These are phyloP conservation scores for Podospora pseudoanserina DNA, from an alignment of 495 filamentous ascomycete genomes.

Conservation along the genomic window DNA sequence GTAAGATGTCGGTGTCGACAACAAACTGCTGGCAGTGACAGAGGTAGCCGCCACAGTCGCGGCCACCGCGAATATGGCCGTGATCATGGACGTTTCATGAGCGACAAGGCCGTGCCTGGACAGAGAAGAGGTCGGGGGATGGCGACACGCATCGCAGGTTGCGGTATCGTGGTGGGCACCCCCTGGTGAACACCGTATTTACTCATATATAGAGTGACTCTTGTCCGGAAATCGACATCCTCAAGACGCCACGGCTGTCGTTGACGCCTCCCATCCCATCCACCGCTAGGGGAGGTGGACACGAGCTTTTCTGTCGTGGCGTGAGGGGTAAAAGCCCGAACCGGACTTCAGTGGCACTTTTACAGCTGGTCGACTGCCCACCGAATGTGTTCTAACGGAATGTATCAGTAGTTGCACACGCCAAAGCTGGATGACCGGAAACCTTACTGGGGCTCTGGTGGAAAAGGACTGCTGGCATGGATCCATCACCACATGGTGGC, in stretches of 20 bases:
- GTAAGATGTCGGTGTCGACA: background rate
- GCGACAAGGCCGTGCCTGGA: background rate
- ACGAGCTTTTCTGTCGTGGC: background rate
- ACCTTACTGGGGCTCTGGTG: background rate
- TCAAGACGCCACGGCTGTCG: background rate
- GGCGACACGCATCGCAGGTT: background rate
- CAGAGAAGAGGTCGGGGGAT: background rate
- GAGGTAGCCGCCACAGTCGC: conserved; percentile 1
- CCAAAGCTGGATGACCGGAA: background rate
- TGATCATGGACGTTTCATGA: conserved; percentile 3
- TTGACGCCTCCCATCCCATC: too few relatives aligned
- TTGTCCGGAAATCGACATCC: background rate
- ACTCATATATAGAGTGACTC: background rate
- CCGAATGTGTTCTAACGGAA: background rate
- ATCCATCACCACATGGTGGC: background rate
- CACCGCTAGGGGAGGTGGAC: background rate
- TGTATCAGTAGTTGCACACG: background rate
- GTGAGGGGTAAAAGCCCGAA: background rate
- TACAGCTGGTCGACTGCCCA: background rate
- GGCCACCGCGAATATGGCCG: background rate
- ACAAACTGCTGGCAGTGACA: background rate
- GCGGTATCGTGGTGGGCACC: background rate
- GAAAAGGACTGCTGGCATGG: background rate
- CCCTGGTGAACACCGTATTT: background rate
- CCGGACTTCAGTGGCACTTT: background rate